A percentile compares a stretch with the other conserved stretches of the same genome.
These are phyloP conservation scores for Rhynchosporium secalis DNA, from an alignment of 2,329 filamentous ascomycete genomes.

Conservation along the genomic window DNA sequence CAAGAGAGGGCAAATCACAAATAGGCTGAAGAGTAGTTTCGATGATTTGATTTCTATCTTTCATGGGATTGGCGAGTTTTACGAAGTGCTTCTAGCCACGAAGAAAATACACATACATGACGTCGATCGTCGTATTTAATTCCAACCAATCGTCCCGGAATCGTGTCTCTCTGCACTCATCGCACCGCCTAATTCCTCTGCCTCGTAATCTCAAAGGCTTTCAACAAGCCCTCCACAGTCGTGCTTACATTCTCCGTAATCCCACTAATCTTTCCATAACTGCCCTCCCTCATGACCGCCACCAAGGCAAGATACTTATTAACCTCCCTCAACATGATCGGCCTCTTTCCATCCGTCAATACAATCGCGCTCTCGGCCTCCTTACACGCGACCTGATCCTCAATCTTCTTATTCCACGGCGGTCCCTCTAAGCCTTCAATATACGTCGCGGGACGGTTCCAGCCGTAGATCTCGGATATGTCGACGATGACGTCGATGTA, in stretches of 20 bases:
- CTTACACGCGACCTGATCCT: conserved; percentile 65
- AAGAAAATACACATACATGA: too few relatives aligned
- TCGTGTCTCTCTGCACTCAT: neutral
- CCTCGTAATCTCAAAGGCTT: conserved; percentile 76
- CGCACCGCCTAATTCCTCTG: conserved; percentile 42
- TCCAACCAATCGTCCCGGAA: neutral
- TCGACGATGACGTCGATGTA: conserved; percentile 99
- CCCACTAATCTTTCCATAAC: conserved; percentile 78
- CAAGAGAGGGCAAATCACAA: too few relatives aligned
- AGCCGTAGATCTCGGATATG: conserved; percentile 93
- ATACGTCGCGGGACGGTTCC: conserved; percentile 57
- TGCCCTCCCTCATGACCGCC: conserved; percentile 83
- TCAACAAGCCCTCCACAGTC: conserved; percentile 73
- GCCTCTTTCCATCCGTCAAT: conserved; percentile 59
- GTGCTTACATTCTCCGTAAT: conserved; percentile 87
- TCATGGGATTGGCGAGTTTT: too few relatives aligned
- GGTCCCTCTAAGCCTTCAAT: conserved; percentile 57
- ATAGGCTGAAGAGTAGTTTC: too few relatives aligned
- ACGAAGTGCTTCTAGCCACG: too few relatives aligned
- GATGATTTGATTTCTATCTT: too few relatives aligned
- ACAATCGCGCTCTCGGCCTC: conserved; percentile 70
- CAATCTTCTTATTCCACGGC: conserved; percentile 61
- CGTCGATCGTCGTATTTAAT: neutral
- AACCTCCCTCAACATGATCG: conserved; percentile 68
- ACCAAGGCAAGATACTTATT: conserved; percentile 77